Percentiles rank a stretch among this genome's conserved stretches.
phyloP scores from a whole-genome alignment of 768 basidiomycete genomes.

The Clitopilus passeckerianus region DNA sequence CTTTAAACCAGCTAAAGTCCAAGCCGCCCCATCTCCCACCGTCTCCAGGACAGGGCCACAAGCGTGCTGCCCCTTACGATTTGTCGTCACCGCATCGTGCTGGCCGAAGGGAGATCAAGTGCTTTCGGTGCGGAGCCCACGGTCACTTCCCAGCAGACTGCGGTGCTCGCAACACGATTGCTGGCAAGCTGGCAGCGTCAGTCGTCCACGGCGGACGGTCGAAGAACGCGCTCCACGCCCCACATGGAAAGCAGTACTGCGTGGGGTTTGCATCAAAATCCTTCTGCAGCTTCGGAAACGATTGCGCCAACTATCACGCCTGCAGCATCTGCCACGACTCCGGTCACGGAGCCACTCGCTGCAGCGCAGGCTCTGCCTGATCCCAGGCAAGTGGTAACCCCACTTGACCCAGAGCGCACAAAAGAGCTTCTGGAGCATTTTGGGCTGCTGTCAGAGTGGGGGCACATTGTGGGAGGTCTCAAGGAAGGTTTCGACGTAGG shows the following conservation, averaged over 20 bases:
- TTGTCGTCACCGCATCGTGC: background rate
- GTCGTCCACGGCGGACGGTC: slow-evolving; percentile 8
- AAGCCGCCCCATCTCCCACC: background rate
- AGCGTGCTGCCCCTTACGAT: background rate
- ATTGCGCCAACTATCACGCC: slow-evolving; percentile 18
- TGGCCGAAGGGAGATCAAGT: slow-evolving; percentile 1
- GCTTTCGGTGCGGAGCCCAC: slow-evolving; percentile 21
- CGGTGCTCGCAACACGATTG: slow-evolving; percentile 11
- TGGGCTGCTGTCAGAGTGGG: slow-evolving; percentile 15
- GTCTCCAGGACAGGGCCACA: background rate
- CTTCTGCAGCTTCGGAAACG: slow-evolving; percentile 10
- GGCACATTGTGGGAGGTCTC: slow-evolving; percentile 24
- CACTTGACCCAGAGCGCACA: slow-evolving; percentile 17
- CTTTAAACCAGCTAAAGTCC: background rate
- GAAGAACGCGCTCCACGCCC: slow-evolving; percentile 15
- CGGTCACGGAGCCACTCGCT: slow-evolving; percentile 22
- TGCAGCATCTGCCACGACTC: slow-evolving; percentile 23
- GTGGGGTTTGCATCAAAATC: slow-evolving; percentile 17
- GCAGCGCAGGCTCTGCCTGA: slow-evolving; percentile 16
- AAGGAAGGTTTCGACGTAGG: slow-evolving; percentile 31
- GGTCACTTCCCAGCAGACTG: slow-evolving; percentile 19
- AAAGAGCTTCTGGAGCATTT: slow-evolving; percentile 8
- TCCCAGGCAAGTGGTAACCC: slow-evolving; percentile 25
- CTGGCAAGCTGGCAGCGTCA: slow-evolving; percentile 14
- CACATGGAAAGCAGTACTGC: slow-evolving; percentile 18